Base-by-base conservation (phyloP, 768 basidiomycete genomes). In the Sporobolomyces roseus region DNA sequence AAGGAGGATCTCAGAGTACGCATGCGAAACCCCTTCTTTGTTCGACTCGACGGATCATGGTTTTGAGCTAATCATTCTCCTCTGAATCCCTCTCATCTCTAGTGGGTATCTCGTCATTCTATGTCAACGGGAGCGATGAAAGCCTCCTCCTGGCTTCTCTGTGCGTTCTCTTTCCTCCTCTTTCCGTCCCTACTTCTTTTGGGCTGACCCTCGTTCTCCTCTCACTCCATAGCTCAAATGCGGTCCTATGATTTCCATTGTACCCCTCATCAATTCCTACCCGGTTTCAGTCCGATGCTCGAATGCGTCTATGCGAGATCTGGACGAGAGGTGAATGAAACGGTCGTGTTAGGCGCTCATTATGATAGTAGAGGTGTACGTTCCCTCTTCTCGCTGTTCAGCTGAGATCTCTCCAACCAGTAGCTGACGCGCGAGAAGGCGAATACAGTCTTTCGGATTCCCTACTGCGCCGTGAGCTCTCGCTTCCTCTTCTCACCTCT, bases 351-450 rank as follows among this genome's bases (percentile, higher is more conserved):
- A 19, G 63, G 64, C 30, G 75, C 74, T 5, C 75, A 76, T 36
- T 76, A 72, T 36, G 72, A 78, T 49, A 68, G 61, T 0, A 72
- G 77, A 16, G 77, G 77, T 16, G 70, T 71, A 45, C 66, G 45
- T 77, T 12, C 56, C 58, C 16, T 61, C 52, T n/a, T 50, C 64
- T 35, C 61, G 9, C 41, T n/a, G n/a, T n/a, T n/a, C 53, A 19
- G 21, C 33, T 35, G 32, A 8, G 7, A 4, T 33, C 30, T 33
- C 14, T 13, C 30, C 14, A 16, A 7, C 14, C 50, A 25, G n/a
- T n/a, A 17, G 29, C 29, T 33, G 53, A 35, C 4, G 27, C 23
- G 53, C 33, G 21, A 6, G 12, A 33, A 33, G 21, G 14, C 19
- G 6, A 14, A 27, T n/a, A 38, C 58, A 67, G 64, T 68, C 69